phyloP scores from a whole-genome alignment of 2,329 filamentous ascomycete species.

The Colletotrichum karsti region DNA sequence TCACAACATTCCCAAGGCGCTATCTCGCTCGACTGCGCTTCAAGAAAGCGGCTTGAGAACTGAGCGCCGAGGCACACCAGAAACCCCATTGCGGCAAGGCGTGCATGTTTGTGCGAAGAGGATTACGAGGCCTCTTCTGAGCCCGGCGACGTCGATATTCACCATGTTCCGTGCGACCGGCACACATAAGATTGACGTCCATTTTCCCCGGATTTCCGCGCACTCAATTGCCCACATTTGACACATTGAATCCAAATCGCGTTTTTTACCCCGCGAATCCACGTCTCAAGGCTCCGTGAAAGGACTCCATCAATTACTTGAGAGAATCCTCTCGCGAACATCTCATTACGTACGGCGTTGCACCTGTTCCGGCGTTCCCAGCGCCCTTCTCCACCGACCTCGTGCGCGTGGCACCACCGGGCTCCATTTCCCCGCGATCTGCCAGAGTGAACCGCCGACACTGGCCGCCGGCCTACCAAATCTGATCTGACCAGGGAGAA shows the following conservation, averaged over 20 bases:
- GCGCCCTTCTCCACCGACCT: background rate
- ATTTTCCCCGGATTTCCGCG: background rate
- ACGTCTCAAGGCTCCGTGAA: background rate
- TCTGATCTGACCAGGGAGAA: background rate
- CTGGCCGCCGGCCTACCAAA: background rate
- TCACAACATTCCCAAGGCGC: background rate
- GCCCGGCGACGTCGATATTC: background rate
- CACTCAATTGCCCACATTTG: background rate
- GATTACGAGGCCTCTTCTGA: background rate
- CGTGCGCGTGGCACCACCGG: background rate
- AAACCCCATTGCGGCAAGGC: background rate
- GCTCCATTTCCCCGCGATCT: constrained; percentile 13
- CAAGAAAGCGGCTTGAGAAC: background rate
- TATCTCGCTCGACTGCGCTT: background rate
- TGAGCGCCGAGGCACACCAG: background rate
- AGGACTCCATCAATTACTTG: constrained; percentile 25
- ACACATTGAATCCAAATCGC: background rate
- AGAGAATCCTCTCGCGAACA: constrained; percentile 8
- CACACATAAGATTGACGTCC: background rate
- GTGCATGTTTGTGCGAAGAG: background rate
- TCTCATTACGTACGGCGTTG: constrained; percentile 21
- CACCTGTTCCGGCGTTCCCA: background rate
- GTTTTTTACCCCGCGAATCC: constrained; percentile 27
- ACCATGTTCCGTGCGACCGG: background rate
- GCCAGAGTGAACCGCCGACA: constrained; percentile 8